A percentile compares a stretch with the other conserved stretches of the same genome.
Evolutionary conservation across 192 early-diverging fungal species (phyloP).

Genomic region (Linnemannia exigua): DNA sequence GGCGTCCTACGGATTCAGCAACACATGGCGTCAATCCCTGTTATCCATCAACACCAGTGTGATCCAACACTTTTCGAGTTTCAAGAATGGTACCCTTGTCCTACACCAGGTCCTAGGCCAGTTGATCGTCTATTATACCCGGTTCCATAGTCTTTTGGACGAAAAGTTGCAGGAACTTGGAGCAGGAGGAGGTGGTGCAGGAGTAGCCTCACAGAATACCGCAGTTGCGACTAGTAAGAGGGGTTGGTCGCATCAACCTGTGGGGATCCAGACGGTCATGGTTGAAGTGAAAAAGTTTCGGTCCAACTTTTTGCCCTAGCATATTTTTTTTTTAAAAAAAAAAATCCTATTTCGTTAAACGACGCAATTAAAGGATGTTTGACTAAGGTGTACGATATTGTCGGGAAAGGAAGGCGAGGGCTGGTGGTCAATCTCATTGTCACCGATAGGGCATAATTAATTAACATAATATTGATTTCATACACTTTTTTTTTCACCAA

Average conservation of each 20-base stretch:
- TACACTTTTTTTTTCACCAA: too few relatives aligned
- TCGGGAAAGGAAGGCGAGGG: too few relatives aligned
- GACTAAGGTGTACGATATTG: not conserved
- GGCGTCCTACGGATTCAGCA: constrained; percentile 82
- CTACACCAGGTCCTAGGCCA: constrained; percentile 91
- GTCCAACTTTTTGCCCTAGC: constrained; percentile 68
- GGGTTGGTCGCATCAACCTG: constrained; percentile 72
- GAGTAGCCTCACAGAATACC: constrained; percentile 20
- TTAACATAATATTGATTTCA: too few relatives aligned
- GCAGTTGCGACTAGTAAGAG: constrained; percentile 29
- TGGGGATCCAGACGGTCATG: constrained; percentile 94
- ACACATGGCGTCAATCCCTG: constrained; percentile 84
- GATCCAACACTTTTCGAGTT: constrained; percentile 95
- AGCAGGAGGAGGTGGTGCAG: not conserved
- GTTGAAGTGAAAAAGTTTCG: constrained; percentile 96
- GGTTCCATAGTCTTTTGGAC: constrained; percentile 87
- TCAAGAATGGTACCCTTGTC: constrained; percentile 94
- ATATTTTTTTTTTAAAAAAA: too few relatives aligned
- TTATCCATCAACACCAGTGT: constrained; percentile 86
- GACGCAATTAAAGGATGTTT: not conserved
- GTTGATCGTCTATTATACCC: constrained; percentile 93
- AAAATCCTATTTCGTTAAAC: not conserved
- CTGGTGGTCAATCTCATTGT: too few relatives aligned
- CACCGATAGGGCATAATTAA: too few relatives aligned
- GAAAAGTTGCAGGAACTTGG: constrained; percentile 71